Evolutionary conservation across 768 basidiomycete genomes (phyloP).

Genomic region (Tricholoma sp.): DNA sequence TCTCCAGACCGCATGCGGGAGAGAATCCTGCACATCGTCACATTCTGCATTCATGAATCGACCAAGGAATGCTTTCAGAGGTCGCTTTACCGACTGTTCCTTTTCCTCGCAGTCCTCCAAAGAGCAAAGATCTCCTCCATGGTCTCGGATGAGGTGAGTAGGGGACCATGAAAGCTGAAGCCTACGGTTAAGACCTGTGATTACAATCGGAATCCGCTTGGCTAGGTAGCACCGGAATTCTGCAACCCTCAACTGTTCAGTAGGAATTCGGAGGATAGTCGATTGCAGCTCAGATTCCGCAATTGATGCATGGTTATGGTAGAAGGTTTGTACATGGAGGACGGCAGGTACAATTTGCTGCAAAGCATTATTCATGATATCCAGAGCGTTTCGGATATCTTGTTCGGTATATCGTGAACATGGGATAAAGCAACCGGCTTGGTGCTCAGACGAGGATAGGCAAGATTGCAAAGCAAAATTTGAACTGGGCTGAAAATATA

Average conservation of each 20-base stretch:
- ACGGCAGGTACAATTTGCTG: neutral
- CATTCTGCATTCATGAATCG: neutral
- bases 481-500: no score
- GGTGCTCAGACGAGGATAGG: neutral
- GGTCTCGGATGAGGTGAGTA: neutral
- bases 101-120: neutral
- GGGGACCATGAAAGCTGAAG: neutral
- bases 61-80: neutral
- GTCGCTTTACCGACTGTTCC: neutral
- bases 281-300: neutral
- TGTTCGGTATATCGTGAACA: neutral
- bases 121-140: neutral
- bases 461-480: no score
- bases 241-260: neutral
- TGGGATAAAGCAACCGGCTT: neutral
- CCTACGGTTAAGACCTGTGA: neutral
- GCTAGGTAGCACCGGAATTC: neutral
- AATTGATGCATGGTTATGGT: neutral
- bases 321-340: neutral
- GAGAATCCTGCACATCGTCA: neutral
- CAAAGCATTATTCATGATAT: neutral
- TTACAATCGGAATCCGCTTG: neutral
- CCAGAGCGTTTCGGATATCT: neutral
- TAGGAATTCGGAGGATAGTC: neutral
- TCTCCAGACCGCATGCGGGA: neutral